These are phyloP conservation scores for Aegilops longissima DNA, from an alignment of 176 grass and related monocot species.

Conservation along the genomic window DNA sequence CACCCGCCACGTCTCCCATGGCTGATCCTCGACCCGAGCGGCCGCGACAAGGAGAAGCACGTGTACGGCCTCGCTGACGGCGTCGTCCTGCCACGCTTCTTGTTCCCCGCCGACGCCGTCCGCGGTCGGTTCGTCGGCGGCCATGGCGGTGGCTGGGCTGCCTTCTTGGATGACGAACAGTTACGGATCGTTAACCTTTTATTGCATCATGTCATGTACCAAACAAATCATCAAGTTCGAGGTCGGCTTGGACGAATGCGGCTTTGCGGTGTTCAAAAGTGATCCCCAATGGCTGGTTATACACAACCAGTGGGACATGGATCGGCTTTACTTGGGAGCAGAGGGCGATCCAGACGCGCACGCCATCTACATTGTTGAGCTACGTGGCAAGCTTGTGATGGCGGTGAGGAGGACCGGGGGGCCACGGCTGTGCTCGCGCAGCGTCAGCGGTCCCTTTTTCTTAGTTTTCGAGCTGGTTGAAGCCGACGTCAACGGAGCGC, in stretches of 20 bases:
- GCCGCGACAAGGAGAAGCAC: neutral
- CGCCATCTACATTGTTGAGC: neutral
- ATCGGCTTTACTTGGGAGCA: too few species aligned
- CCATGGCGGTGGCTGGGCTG: neutral
- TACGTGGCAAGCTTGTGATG: neutral
- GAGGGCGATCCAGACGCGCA: neutral
- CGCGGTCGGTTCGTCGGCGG: neutral
- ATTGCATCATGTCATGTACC: neutral
- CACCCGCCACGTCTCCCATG: neutral
- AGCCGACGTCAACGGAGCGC: rapidly evolving
- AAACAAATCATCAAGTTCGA: neutral
- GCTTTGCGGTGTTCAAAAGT: neutral
- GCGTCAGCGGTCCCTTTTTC: neutral
- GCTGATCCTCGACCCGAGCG: neutral
- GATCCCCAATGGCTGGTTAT: neutral
- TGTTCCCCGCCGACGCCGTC: neutral
- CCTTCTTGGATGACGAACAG: neutral
- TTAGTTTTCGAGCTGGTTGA: neutral
- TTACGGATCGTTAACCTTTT: neutral
- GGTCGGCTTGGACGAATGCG: neutral
- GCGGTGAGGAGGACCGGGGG: neutral
- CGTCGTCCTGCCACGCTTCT: neutral
- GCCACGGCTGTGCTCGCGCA: neutral
- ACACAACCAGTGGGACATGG: neutral
- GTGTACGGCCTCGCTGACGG: neutral